These are phyloP conservation scores for Akebia trifoliata DNA, from an alignment of 164 flowering plant species.

Conservation along the genomic window DNA sequence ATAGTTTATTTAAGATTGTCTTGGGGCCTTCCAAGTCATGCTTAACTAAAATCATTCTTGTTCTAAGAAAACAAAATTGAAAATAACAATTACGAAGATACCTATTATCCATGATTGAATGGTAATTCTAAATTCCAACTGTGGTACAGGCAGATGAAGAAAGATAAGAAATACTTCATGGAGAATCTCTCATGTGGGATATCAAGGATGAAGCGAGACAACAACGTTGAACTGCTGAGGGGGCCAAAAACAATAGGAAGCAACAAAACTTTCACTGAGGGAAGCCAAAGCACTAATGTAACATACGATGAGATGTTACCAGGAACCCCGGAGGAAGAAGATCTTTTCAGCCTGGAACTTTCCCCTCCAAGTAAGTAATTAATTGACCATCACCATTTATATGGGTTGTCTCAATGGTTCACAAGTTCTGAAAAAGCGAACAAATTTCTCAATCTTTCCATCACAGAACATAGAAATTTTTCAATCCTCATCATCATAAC, in stretches of 20 bases:
- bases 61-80: too few species aligned
- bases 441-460: neutral
- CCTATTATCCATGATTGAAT: too few species aligned
- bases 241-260: slow-evolving; percentile 21
- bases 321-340: slow-evolving; percentile 32
- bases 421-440: neutral
- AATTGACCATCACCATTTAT: neutral
- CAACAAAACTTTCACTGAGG: slow-evolving; percentile 9
- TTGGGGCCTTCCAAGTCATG: too few species aligned
- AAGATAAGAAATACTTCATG: slow-evolving; percentile 46
- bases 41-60: too few species aligned
- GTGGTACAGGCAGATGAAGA: slow-evolving; percentile 53
- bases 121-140: neutral
- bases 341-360: slow-evolving; percentile 29
- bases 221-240: slow-evolving; percentile 39
- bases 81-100: too few species aligned
- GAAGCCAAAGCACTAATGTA: slow-evolving; percentile 17
- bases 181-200: slow-evolving; percentile 50
- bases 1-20: too few species aligned
- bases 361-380: slow-evolving; percentile 30
- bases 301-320: slow-evolving; percentile 55
- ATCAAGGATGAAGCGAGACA: slow-evolving; percentile 45
- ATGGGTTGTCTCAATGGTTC: neutral
- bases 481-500: too few species aligned
- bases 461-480: neutral